These are phyloP conservation scores for Lachnellula arida DNA, from an alignment of 2,329 filamentous ascomycete species.

Conservation along the genomic window DNA sequence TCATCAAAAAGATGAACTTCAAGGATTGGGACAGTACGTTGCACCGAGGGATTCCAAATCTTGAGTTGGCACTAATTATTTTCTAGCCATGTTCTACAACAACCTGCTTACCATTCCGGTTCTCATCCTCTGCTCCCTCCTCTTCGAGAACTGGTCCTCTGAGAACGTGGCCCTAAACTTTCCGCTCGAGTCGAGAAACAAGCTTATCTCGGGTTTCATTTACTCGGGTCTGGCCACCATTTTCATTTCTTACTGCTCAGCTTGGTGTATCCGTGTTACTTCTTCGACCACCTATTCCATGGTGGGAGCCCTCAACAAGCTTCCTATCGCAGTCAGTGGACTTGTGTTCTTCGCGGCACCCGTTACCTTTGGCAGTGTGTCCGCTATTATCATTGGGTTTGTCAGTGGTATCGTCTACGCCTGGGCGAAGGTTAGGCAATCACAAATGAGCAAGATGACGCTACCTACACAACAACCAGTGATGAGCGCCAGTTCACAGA, in stretches of 20 bases:
- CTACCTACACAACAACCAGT: slow-evolving; percentile 63
- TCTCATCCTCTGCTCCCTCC: slow-evolving; percentile 72
- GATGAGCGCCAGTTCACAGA: slow-evolving; percentile 88
- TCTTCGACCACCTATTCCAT: slow-evolving; percentile 98
- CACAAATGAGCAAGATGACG: slow-evolving; percentile 58
- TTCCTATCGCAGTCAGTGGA: slow-evolving; percentile 88
- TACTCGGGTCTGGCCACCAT: slow-evolving; percentile 90
- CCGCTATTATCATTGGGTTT: slow-evolving; percentile 87
- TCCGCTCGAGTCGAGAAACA: slow-evolving; percentile 72
- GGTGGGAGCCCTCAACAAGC: slow-evolving; percentile 97
- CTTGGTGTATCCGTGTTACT: slow-evolving; percentile 97
- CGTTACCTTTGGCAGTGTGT: slow-evolving; percentile 85
- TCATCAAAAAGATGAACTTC: slow-evolving; percentile 99
- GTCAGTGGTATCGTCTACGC: slow-evolving; percentile 89
- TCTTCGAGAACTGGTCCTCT: slow-evolving; percentile 88
- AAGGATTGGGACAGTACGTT: slow-evolving; percentile 97
- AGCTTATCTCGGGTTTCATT: slow-evolving; percentile 81
- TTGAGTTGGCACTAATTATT: slow-evolving; percentile 29
- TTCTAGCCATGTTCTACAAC: slow-evolving; percentile 97
- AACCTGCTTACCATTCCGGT: slow-evolving; percentile 95
- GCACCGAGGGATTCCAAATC: not conserved
- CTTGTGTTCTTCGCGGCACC: slow-evolving; percentile 94
- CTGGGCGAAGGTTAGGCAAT: slow-evolving; percentile 79
- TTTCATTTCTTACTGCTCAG: slow-evolving; percentile 99
- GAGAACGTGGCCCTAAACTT: slow-evolving; percentile 85